Conservation (phyloP, 2,329 filamentous ascomycete species). For the Apiospora pterosperma region DNA sequence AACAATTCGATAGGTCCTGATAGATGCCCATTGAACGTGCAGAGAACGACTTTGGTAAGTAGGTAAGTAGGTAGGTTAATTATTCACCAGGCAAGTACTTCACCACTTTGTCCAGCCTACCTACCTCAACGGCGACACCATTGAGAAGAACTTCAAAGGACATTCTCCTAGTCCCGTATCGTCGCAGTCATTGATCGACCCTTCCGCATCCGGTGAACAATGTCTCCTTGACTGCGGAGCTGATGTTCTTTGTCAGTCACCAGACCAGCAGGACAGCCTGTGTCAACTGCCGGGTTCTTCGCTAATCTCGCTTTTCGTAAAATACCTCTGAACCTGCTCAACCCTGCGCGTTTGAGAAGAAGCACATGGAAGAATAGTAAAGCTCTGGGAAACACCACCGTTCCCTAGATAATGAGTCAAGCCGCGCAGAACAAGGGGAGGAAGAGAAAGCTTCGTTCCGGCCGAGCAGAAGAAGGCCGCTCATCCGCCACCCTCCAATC, state of each 20-base stretch:
- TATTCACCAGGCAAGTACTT: no score
- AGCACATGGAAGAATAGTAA: not conserved
- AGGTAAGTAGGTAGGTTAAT: no score
- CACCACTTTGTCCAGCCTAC: no score
- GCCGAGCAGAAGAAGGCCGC: not conserved
- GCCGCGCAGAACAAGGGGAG: not conserved
- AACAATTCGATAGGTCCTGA: no score
- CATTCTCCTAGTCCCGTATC: not conserved
- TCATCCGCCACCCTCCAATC: not conserved
- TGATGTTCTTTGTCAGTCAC: not conserved
- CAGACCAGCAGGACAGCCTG: not conserved
- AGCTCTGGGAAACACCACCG: no score
- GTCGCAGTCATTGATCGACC: not conserved
- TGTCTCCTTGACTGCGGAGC: not conserved
- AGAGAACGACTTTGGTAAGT: no score
- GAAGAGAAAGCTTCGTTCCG: not conserved
- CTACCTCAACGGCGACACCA: not conserved
- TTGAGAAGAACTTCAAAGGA: not conserved
- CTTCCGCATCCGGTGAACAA: not conserved
- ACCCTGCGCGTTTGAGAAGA: not conserved
- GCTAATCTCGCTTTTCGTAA: not conserved
- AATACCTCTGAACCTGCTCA: not conserved
- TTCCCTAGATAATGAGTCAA: not conserved
- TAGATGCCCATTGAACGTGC: no score
- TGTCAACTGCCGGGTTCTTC: not conserved